A percentile compares a stretch with the other conserved stretches of the same genome.
phyloP scores from a whole-genome alignment of 2,329 filamentous ascomycete species.

The Curvularia lunata region DNA sequence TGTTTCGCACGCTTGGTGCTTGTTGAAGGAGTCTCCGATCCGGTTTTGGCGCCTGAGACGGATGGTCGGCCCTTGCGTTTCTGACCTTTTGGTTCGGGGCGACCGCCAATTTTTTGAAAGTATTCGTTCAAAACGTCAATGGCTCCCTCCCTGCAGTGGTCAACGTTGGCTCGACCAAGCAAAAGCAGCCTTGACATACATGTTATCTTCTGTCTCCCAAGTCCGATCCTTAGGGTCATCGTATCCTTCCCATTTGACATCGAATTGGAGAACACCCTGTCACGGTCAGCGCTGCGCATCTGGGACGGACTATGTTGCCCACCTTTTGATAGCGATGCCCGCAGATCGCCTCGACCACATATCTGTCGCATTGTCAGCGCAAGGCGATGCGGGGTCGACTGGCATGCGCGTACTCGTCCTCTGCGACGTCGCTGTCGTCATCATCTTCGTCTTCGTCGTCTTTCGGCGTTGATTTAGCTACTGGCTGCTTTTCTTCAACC shows the following conservation, averaged over 20 bases:
- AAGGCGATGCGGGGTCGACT: slow-evolving; percentile 2
- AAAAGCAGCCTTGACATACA: slow-evolving; percentile 55
- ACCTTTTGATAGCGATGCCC: slow-evolving; percentile 62
- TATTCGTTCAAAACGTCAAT: slow-evolving; percentile 68
- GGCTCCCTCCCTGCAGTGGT: slow-evolving; percentile 43
- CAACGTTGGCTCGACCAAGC: neutral
- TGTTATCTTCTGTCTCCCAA: slow-evolving; percentile 79
- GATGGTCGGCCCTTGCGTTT: slow-evolving; percentile 47
- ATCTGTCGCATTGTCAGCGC: slow-evolving; percentile 58
- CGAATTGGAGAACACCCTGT: slow-evolving; percentile 57
- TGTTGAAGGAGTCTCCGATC: slow-evolving; percentile 31
- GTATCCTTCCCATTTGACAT: slow-evolving; percentile 84
- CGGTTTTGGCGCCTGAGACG: slow-evolving; percentile 22
- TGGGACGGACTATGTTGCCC: slow-evolving; percentile 33
- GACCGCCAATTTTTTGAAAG: slow-evolving; percentile 67
- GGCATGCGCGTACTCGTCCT: slow-evolving; percentile 54
- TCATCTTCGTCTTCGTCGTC: slow-evolving; percentile 46
- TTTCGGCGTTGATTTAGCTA: slow-evolving; percentile 10
- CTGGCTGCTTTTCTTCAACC: slow-evolving; percentile 12
- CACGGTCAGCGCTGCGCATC: slow-evolving; percentile 15
- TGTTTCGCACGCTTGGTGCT: slow-evolving; percentile 47
- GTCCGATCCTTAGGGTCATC: slow-evolving; percentile 73
- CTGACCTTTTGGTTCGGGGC: slow-evolving; percentile 65
- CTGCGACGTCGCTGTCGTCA: slow-evolving; percentile 46
- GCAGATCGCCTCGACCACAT: slow-evolving; percentile 75